A percentile compares a stretch with the other conserved stretches of the same genome.
These are phyloP conservation scores for Fagopyrum homotropicum DNA, from an alignment of 148 eudicot species.

Conservation along the genomic window DNA sequence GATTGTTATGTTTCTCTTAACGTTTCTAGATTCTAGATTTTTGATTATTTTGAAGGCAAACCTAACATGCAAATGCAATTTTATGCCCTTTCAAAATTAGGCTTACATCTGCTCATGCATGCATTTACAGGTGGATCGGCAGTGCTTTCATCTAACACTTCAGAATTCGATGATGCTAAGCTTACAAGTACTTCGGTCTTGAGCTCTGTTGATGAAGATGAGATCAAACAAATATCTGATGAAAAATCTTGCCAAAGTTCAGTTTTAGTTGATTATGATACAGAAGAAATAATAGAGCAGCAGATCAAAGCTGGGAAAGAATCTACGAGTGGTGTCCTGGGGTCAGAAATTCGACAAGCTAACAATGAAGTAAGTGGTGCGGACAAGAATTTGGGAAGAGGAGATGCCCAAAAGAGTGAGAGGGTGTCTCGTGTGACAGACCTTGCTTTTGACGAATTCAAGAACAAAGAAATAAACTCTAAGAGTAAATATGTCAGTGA, in stretches of 20 bases:
- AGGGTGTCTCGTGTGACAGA: conserved; percentile 45
- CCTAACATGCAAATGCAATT: background rate
- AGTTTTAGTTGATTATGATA: conserved; percentile 16
- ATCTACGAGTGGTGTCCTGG: conserved; percentile 6
- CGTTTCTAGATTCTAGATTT: background rate
- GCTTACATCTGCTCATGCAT: background rate
- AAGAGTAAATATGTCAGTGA: conserved; percentile 40
- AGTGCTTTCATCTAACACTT: conserved; percentile 10
- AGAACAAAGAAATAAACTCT: conserved; percentile 68
- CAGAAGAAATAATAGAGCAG: conserved; percentile 12
- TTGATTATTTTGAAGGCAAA: background rate
- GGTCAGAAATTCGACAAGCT: conserved; percentile 13
- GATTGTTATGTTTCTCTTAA: background rate
- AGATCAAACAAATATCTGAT: conserved; percentile 15
- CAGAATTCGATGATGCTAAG: conserved; percentile 47
- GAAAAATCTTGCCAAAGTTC: conserved; percentile 25
- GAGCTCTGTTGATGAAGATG: background rate
- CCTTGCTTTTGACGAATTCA: conserved; percentile 80
- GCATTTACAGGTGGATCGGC: conserved; percentile 5
- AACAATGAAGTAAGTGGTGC: conserved; percentile 17
- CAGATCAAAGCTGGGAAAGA: conserved; percentile 17
- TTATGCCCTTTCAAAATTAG: conserved; percentile 16
- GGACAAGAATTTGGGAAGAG: conserved; percentile 17
- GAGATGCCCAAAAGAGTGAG: conserved; percentile 40
- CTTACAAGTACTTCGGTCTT: conserved; percentile 5